Evolutionary conservation across 2,329 filamentous ascomycete species (phyloP), one percentile per base, ranked within the genome.

Genomic region (Fusarium sp.): DNA sequence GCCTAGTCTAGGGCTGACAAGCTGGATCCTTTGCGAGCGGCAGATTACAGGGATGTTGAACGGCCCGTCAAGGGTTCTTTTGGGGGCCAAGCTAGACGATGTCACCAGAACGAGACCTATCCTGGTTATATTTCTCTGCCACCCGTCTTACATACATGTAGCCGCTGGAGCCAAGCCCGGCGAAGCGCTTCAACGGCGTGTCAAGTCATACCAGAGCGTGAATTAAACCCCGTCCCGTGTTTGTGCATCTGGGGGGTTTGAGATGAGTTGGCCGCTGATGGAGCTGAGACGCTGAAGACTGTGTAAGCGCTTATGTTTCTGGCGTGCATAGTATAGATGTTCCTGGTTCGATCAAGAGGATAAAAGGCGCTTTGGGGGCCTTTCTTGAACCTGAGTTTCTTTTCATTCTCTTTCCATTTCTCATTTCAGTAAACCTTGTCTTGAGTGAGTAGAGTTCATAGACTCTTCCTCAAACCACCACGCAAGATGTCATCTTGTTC

Each of bases 401-500:
- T 21, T 6, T 4, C 11, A 9, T 50, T 61, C 25, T 28, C 25
- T 45, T 12, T 23, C 32, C 12, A 14, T 11, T 25, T 10, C 21
- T 20, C n/a, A 9, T 18, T 11, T 28, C 23, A 27, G 14, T 28
- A 25, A 14, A 27, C 7, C 48, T 14, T 42, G 23, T 42, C 23
- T 21, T 18, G 49, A 53, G 32, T 40, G 13, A 42, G 18, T 16
- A 43, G 49, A 53, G 32, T 40, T 10, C 20, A 14, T 16, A 43
- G 41, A 18, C 25, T 13, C 28, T 27, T 4, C 7, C n/a, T 42
- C 12, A 20, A 16, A 37, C 20, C 12, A 16, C 23, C 20, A 37
- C 14, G 4, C 43, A 61, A 56, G 13, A 69, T 69, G 67, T 70
- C 66, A 4, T 70, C 67, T 49, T 55, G 67, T 21, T 54, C 66